Evolutionary conservation across 2,329 filamentous ascomycete genomes (phyloP), one percentile per base, ranked within the genome.

Genomic region (Alternaria brassicae): DNA sequence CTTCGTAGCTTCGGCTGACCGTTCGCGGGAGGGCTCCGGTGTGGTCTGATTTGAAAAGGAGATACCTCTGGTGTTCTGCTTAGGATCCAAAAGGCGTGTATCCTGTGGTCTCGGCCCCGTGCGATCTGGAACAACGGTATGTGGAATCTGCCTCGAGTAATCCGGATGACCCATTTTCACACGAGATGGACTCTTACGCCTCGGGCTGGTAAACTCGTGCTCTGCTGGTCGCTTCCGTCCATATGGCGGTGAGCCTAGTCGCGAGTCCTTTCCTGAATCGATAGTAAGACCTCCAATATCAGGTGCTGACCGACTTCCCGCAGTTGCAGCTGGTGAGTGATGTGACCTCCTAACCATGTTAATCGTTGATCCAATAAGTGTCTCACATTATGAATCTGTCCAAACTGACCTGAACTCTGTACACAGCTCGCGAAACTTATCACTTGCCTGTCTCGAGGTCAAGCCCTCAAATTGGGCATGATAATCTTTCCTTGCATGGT

Each of bases 151-250:
- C 36, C 69, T 67, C 10, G 72, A 65, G 50, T 59, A 72, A 6
- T 76, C 74, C 0, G 66, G 44, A 36, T 75, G 73, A 21, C 60
- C 67, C 12, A 70, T 60, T 7, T 73, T 67, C 4, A 64, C 59
- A 9, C 66, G 61, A n/a, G 66, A 62, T 0, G 63, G 65, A 2
- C 61, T 64, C 48, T 77, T 76, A 8, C 65, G 67, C 44, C 66
- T 66, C 8, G 66, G 65, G n/a, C 64, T 64, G 42, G 65, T 62
- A 2, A 70, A 59, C 3, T 76, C 73, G 1, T 65, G 57, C 2
- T 75, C 72, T 27, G 74, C 73, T 6, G 67, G 69, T 12, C 74
- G 63, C 52, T 77, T 76, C 47, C 62, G 72, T 6, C 67, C 65
- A 3, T 64, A 67, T 2, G 56, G 59, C n/a, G 73, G 71, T 3